Evolutionary conservation across 345 rosid species (phyloP), one percentile per base, ranked within the genome.

Genomic region (Nephelium lappaceum): DNA sequence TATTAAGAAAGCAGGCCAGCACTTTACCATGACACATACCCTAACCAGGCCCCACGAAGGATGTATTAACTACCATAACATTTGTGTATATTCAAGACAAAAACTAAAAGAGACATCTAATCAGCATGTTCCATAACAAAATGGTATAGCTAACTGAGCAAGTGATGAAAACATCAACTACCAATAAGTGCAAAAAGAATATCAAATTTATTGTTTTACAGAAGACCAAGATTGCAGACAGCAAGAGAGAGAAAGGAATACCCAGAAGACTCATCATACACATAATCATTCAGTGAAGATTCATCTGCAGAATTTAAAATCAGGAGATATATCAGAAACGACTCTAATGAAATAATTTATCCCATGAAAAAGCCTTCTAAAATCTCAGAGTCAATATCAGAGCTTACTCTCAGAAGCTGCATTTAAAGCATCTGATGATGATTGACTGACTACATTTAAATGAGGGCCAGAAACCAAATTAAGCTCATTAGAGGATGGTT

Each of bases 201-300:
- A n/a, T 42, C 19, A 4, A 43, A 62, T 27, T 0, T 23, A 62
- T 62, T 62, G 66, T 3, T 21, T 73, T 42, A 61, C 7, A 4
- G n/a, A 60, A 73, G 38, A 19, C 24, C 1, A 5, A 60, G 25
- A 43, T 45, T 41, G 49, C 43, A 42, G 41, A 43, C 55, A n/a
- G 51, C 62, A 72, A 64, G 77, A 67, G 66, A 47, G 58, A 65
- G 81, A 4, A 2, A 43, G 3, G 65, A 65, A 10, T 93, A 94
- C 99, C 99, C 98, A 75, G 98, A 91, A 75, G 91, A 82, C 77
- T 96, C 99, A 43, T 96, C 98, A 82, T 86, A 94, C 23, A 89
- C 91, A 69, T 91, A 96, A 84, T 93, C 98, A 84, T 79, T 88
- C 69, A 85, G 81, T 53, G 74, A 84, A 27, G 81, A 86, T 85